Conservation (phyloP, 345 rosid species). For the Punica granatum region DNA sequence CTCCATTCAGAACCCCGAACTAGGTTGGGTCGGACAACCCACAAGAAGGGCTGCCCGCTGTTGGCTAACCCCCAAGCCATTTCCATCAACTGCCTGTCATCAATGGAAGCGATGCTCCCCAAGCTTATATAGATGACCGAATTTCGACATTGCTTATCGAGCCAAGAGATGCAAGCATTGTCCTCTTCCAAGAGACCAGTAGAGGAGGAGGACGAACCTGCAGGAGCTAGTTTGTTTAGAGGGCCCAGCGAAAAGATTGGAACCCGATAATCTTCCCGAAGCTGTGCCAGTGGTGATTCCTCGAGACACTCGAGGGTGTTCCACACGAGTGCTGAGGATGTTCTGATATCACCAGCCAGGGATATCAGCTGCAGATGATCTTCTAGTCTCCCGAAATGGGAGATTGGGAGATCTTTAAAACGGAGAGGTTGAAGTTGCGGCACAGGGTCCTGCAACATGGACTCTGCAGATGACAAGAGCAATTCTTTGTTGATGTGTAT, state of each 20-base stretch:
- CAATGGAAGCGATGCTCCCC: conserved; percentile 15
- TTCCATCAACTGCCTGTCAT: conserved; percentile 12
- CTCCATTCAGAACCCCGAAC: background rate
- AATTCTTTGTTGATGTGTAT: background rate
- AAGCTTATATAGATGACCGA: conserved; percentile 22
- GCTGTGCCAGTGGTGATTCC: conserved; percentile 4
- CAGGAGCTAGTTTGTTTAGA: conserved; percentile 4
- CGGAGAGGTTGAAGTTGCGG: conserved; percentile 13
- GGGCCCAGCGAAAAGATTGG: conserved; percentile 14
- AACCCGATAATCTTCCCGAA: conserved; percentile 2
- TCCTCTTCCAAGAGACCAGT: conserved; percentile 22
- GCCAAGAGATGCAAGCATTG: conserved; percentile 17
- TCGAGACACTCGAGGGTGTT: conserved; percentile 16
- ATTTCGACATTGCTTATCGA: conserved; percentile 19
- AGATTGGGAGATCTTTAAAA: conserved; percentile 20
- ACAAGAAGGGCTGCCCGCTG: conserved; percentile 24
- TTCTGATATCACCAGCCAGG: background rate
- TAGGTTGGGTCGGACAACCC: conserved; percentile 17
- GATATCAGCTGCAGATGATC: conserved; percentile 5
- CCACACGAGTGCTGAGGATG: conserved; percentile 5
- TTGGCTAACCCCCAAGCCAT: conserved; percentile 24
- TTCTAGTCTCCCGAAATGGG: conserved; percentile 3
- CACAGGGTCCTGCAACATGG: conserved; percentile 8
- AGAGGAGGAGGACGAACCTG: background rate
- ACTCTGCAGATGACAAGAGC: conserved; percentile 8